Conservation (phyloP, 805 yeast genomes). For the Cyberlindnera maritima region DNA sequence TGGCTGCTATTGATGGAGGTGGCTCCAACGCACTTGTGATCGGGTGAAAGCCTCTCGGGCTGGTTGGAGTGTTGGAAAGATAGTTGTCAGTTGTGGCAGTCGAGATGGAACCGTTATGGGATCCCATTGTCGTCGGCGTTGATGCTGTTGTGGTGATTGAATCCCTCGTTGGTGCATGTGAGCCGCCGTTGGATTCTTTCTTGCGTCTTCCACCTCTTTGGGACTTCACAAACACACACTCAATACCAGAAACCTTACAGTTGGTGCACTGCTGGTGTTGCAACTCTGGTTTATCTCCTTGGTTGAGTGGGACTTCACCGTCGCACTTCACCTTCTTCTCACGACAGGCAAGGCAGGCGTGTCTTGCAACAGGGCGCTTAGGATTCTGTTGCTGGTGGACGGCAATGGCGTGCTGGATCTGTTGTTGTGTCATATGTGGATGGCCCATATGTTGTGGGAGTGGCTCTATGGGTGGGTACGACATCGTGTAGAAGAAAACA, state of each 20-base stretch:
- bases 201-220: conserved; percentile 55
- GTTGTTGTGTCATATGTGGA: conserved; percentile 1
- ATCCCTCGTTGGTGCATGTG: neutral
- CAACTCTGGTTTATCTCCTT: conserved; percentile 28
- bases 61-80: neutral
- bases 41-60: conserved; percentile 6
- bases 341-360: conserved; percentile 64
- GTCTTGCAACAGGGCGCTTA: conserved; percentile 49
- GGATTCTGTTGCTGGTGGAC: conserved; percentile 9
- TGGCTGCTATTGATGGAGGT: conserved; percentile 9
- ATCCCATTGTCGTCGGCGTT: neutral
- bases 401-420: neutral
- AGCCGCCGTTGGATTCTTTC: conserved; percentile 8
- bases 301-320: conserved; percentile 43
- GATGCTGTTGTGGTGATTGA: conserved; percentile 1
- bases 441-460: neutral
- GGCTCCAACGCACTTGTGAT: conserved; percentile 6
- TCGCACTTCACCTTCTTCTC: conserved; percentile 67
- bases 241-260: conserved; percentile 42
- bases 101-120: neutral
- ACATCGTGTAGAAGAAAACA: neutral
- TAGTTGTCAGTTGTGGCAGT: neutral
- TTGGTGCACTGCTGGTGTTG: conserved; percentile 42
- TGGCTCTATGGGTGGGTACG: neutral
- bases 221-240: conserved; percentile 56